phyloP scores from a whole-genome alignment of 2,329 filamentous ascomycete species.

The Grosmannia penicillata region DNA sequence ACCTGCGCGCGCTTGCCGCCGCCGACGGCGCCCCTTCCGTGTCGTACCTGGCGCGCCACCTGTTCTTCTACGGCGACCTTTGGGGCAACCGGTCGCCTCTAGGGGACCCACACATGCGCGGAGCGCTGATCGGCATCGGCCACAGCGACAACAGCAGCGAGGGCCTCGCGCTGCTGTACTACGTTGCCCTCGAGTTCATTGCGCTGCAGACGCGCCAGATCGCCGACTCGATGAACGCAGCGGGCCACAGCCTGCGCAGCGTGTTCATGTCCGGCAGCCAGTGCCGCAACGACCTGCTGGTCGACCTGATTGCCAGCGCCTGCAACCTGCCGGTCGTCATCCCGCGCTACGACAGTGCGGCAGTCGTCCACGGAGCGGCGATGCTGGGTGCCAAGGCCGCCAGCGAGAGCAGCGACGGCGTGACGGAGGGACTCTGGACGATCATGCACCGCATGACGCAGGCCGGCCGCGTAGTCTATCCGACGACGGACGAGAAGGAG shows the following conservation, averaged over 20 bases:
- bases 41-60: conserved; percentile 76
- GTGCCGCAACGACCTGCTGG: conserved; percentile 88
- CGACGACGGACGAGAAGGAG: conserved; percentile 55
- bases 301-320: conserved; percentile 78
- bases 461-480: conserved; percentile 69
- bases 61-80: conserved; percentile 97
- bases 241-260: conserved; percentile 74
- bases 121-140: conserved; percentile 72
- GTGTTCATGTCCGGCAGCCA: conserved; percentile 99
- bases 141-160: conserved; percentile 69
- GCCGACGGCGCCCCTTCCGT: conserved; percentile 58
- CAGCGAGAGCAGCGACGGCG: conserved; percentile 59
- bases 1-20: conserved; percentile 62
- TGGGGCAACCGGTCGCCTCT: conserved; percentile 94
- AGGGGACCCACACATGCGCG: conserved; percentile 85
- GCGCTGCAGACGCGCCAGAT: conserved; percentile 95
- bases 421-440: conserved; percentile 78
- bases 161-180: conserved; percentile 82
- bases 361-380: conserved; percentile 92
- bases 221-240: conserved; percentile 79
- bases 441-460: conserved; percentile 99
- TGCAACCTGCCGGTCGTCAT: conserved; percentile 90
- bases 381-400: conserved; percentile 98
- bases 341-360: conserved; percentile 84
- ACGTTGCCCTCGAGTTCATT: conserved; percentile 95